These are phyloP conservation scores for Hemerocallis citrina DNA, from an alignment of 106 monocot species.

Conservation along the genomic window DNA sequence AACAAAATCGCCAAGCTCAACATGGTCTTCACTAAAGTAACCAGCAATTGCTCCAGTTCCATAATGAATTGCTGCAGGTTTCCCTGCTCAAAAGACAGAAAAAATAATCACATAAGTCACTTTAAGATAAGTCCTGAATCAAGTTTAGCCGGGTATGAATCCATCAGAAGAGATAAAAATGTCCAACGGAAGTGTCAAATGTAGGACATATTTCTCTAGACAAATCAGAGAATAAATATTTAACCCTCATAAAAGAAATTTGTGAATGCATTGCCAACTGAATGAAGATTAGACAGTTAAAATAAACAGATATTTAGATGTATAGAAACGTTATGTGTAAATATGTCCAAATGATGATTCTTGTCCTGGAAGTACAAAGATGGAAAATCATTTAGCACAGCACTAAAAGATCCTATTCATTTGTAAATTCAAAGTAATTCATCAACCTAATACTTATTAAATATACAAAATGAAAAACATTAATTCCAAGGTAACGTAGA, in stretches of 20 bases:
- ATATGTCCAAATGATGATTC: background rate
- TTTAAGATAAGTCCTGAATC: background rate
- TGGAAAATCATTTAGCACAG: background rate
- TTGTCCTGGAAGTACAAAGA: background rate
- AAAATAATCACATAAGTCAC: background rate
- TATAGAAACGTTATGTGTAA: background rate
- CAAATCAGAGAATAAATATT: background rate
- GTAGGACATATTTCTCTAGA: background rate
- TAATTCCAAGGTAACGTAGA: background rate
- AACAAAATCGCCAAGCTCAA: conserved; percentile 62
- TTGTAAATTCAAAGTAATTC: no score
- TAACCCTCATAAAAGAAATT: background rate
- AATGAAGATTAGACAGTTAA: background rate
- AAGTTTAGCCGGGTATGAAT: background rate
- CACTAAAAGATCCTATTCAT: background rate
- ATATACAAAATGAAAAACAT: background rate
- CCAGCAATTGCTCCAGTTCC: conserved; percentile 82
- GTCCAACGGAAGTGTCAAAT: background rate
- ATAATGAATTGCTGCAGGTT: conserved; percentile 69
- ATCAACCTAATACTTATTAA: background rate
- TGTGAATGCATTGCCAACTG: background rate
- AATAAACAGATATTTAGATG: background rate
- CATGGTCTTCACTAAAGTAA: conserved; percentile 66
- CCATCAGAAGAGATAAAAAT: background rate
- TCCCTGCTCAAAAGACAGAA: conserved; percentile 38